These are phyloP conservation scores for Rhynchospora tenuis DNA, from an alignment of 176 grass and related monocot genomes.

Conservation along the genomic window DNA sequence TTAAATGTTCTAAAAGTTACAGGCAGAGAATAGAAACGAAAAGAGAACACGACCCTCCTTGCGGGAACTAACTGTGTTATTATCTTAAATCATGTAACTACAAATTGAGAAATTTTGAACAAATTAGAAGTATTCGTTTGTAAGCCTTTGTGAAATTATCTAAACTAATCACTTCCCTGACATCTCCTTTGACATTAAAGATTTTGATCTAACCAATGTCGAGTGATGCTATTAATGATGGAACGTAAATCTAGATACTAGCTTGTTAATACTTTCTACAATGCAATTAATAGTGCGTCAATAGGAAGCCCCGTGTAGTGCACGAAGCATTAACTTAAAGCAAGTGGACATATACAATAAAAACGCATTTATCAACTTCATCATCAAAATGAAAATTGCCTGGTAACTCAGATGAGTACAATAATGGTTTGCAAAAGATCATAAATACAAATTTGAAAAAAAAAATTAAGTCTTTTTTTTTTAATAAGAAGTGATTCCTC, in stretches of 20 bases:
- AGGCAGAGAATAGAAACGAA: no score
- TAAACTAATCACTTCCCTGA: neutral
- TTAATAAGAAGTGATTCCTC: no score
- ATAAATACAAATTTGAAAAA: no score
- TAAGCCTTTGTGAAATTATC: neutral
- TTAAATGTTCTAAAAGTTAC: no score
- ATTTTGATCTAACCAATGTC: neutral
- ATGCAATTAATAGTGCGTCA: neutral
- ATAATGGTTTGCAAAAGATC: neutral
- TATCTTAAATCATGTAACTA: neutral
- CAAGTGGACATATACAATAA: conserved; percentile 3
- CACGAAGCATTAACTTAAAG: neutral
- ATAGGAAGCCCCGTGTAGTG: neutral
- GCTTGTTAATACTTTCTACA: neutral
- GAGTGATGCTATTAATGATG: neutral
- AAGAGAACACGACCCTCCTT: no score
- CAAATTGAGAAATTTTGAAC: neutral
- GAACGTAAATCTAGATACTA: neutral
- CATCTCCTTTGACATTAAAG: neutral
- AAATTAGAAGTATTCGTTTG: neutral
- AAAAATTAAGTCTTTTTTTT: no score
- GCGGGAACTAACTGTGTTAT: no score
- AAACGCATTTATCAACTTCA: neutral
- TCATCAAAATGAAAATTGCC: neutral
- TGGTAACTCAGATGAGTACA: neutral